Percentiles rank a stretch among this genome's conserved stretches.
Evolutionary conservation across 441 rosid species (phyloP).

Genomic region (Pelargonium australe): DNA sequence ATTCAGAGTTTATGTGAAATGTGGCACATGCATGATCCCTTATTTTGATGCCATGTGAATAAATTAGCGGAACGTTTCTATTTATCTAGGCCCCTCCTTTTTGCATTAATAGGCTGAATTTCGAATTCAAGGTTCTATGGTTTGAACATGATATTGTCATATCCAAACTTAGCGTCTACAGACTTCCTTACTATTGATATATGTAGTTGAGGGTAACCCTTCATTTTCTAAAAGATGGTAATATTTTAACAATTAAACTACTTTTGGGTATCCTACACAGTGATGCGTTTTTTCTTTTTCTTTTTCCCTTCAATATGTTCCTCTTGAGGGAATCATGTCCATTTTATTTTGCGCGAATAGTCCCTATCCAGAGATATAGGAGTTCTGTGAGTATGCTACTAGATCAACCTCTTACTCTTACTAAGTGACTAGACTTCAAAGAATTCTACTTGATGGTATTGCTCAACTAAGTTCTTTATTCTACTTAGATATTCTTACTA

Average conservation of each 20-base stretch:
- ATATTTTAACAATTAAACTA: neutral
- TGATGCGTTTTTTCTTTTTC: no score
- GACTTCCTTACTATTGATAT: neutral
- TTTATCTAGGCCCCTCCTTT: no score
- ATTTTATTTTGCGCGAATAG: no score
- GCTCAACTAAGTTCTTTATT: no score
- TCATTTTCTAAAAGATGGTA: neutral
- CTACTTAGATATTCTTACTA: no score
- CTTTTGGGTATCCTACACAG: neutral
- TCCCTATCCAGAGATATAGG: no score
- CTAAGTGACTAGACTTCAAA: no score
- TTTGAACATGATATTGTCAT: neutral
- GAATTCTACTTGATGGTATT: no score
- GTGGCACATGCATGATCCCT: neutral
- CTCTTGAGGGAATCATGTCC: no score
- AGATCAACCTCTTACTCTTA: no score
- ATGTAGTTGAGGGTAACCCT: neutral
- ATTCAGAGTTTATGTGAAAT: neutral
- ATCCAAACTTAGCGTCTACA: neutral
- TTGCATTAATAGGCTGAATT: neutral
- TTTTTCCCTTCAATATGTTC: no score
- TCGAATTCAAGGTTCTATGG: neutral
- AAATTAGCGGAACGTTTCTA: neutral
- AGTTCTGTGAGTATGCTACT: no score
- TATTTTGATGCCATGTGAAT: neutral